Conservation (phyloP, 2,329 filamentous ascomycete species). For the Scytalidium lignicola region DNA sequence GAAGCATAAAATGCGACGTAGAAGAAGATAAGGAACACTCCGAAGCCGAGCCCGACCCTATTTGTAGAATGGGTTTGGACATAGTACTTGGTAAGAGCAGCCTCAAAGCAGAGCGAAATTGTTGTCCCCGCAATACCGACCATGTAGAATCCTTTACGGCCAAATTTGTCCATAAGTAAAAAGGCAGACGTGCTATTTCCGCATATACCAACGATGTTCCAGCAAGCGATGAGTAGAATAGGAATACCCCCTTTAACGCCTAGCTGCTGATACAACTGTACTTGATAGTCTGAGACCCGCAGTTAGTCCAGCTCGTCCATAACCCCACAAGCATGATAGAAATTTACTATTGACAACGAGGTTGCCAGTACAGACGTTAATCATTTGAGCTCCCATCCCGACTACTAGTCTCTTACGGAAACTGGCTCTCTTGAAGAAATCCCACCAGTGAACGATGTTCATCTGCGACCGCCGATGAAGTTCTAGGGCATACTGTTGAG, state of each 20-base stretch:
- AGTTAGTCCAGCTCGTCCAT: neutral
- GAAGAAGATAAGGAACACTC: constrained; percentile 9
- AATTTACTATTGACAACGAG: neutral
- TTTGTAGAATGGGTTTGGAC: constrained; percentile 1
- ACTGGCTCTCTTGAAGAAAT: neutral
- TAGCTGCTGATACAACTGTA: neutral
- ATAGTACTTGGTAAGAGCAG: constrained; percentile 7
- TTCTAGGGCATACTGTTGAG: constrained; percentile 25
- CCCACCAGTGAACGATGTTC: neutral
- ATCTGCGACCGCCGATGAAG: neutral
- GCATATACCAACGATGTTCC: neutral
- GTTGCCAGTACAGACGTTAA: neutral
- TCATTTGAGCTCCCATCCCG: neutral
- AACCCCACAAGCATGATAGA: neutral
- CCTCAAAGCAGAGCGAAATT: neutral
- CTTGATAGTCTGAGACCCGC: neutral
- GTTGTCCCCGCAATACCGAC: neutral
- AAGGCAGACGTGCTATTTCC: neutral
- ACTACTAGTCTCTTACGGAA: neutral
- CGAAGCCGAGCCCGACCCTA: constrained; percentile 7
- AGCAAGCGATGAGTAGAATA: neutral
- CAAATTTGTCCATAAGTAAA: neutral
- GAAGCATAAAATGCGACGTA: constrained; percentile 8
- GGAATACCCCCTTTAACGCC: neutral
- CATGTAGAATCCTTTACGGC: neutral